Conservation (phyloP, 192 early-diverging fungal genomes). For the Coemansia guatemalensis region DNA sequence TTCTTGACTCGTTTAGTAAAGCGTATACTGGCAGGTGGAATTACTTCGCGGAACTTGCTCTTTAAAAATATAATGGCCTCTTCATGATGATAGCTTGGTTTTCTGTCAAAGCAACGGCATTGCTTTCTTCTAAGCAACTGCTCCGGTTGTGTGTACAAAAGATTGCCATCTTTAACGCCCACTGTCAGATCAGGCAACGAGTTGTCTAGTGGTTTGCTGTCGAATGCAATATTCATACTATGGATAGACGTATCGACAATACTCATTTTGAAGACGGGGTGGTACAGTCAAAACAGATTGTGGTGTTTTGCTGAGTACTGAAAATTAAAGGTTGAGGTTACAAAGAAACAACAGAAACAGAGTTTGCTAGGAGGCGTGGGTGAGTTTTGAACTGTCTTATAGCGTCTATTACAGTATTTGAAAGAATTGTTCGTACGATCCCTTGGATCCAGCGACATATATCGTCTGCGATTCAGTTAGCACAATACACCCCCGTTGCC, state of each 20-base stretch:
- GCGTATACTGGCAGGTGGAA: conserved; percentile 21
- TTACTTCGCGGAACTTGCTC: conserved; percentile 10
- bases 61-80: conserved; percentile 23
- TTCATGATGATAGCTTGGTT: conserved; percentile 6
- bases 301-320: background rate
- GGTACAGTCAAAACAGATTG: background rate
- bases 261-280: background rate
- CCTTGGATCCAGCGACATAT: background rate
- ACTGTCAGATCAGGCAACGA: conserved; percentile 45
- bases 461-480: background rate
- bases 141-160: conserved; percentile 37
- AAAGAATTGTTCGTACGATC: background rate
- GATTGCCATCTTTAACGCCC: conserved; percentile 37
- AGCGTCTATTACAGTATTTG: too few species aligned
- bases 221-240: conserved; percentile 5
- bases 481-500: background rate
- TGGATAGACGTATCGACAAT: background rate
- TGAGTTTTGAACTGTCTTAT: too few species aligned
- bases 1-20: conserved; percentile 16
- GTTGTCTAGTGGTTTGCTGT: conserved; percentile 15
- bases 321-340: background rate
- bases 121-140: conserved; percentile 36
- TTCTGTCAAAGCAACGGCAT: conserved; percentile 30
- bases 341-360: too few species aligned
- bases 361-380: too few species aligned